Evolutionary conservation across 2,329 filamentous ascomycete genomes (phyloP).

Genomic region (Niveomyces coronatus): DNA sequence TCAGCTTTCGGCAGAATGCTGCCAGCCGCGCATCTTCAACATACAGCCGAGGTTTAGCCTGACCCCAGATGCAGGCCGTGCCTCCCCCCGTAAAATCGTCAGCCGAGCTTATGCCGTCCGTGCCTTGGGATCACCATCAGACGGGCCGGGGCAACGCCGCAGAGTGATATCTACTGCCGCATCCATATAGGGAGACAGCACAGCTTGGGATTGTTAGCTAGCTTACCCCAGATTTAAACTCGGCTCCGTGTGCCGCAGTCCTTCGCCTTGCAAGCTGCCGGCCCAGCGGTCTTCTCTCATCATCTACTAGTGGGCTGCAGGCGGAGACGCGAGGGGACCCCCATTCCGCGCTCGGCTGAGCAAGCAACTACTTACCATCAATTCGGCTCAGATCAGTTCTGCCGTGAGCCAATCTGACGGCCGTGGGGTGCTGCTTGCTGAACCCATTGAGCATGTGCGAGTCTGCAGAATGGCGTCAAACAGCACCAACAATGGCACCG

Average conservation of each 20-base stretch:
- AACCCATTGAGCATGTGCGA: not conserved
- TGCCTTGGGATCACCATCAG: no score
- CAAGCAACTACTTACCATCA: conserved; percentile 1
- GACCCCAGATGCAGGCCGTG: not conserved
- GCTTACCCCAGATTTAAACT: not conserved
- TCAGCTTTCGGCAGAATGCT: conserved; percentile 2
- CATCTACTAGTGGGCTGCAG: not conserved
- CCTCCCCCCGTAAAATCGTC: no score
- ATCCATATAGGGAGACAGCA: no score
- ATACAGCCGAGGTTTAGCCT: conserved; percentile 4
- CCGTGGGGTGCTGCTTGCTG: no score
- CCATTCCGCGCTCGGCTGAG: conserved; percentile 1
- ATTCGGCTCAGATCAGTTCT: conserved; percentile 3
- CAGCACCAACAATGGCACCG: conserved; percentile 23
- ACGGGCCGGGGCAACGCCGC: no score
- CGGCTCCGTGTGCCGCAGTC: not conserved
- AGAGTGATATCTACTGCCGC: no score
- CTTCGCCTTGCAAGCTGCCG: no score
- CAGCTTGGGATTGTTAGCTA: not conserved
- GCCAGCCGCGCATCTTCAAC: not conserved
- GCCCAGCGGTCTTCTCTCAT: not conserved
- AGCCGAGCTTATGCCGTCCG: not conserved
- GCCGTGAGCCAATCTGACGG: no score
- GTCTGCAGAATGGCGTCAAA: conserved; percentile 14
- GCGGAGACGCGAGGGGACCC: not conserved